Base-by-base conservation (phyloP, 768 basidiomycete species). In the Lactarius sanguifluus region DNA sequence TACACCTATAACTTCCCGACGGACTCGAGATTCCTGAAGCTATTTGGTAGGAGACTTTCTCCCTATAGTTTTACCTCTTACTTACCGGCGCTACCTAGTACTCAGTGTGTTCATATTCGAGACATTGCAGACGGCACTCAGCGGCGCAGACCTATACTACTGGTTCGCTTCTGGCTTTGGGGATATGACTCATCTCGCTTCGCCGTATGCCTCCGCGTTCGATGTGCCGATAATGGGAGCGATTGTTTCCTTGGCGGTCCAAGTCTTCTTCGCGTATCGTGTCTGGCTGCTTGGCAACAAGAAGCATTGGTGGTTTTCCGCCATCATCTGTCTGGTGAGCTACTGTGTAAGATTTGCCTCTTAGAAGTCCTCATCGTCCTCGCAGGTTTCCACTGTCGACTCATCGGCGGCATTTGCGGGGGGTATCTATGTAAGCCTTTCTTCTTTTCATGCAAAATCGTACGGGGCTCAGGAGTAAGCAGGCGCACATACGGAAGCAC, bases 141-240 rank as follows among this genome's bases (percentile, higher is more conserved):
- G 54, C 45, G 72, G 71, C 25, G 72, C 67, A 1, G 76, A 77
- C 64, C 61, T 70, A 10, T 73, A 70, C 55, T 72, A 73, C 62
- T 74, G 73, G 72, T 76, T 72, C 64, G 72, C 52, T 23, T 50
- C 71, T 2, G 73, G 75, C 23, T 76, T 72, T 41, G 76, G 76
- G 1, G 67, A 77, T 59, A 47, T 76, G 30, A 43, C n/a, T 1
- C 63, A 65, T 30, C 70, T 77, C 5, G 57, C 56, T 5, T 40
- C 64, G 12, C 62, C 72, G 1, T 61, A 70, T 34, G 63, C 71
- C 12, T 69, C 70, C 5, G 59, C 72, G 20, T 70, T 73, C 20
- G 61, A 66, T 30, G 47, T 32, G 7, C 60, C 56, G 6, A 57
- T 66, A 5, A 57, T 66, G 3, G 65, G 36, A 32, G 25, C 65